phyloP scores from a whole-genome alignment of 202 grass and related monocot genomes.

The Cymbopogon flexuosus region DNA sequence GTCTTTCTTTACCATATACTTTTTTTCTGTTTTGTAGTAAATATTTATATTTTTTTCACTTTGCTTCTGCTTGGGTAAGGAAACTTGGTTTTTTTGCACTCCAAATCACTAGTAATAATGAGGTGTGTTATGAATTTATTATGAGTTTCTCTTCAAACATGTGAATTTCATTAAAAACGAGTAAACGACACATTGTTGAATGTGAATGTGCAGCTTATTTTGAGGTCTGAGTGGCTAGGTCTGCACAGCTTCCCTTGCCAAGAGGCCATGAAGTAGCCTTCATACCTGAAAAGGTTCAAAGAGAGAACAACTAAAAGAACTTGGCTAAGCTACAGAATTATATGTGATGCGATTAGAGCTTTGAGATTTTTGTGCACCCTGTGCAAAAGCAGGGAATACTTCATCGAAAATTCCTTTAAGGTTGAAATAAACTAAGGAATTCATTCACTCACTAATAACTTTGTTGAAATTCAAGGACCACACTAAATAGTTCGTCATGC shows the following conservation, averaged over 20 bases:
- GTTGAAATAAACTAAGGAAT: background rate
- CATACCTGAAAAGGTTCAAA: background rate
- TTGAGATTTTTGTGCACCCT: background rate
- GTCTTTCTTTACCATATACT: slow-evolving; percentile 23
- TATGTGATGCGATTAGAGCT: background rate
- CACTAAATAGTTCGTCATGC: background rate
- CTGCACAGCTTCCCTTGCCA: background rate
- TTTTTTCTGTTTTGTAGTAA: slow-evolving; percentile 21
- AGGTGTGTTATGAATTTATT: background rate
- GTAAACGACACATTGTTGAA: slow-evolving; percentile 1
- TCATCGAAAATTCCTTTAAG: background rate
- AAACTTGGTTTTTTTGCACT: background rate
- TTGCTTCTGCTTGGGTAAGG: background rate
- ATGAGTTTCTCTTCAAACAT: background rate
- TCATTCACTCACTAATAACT: background rate
- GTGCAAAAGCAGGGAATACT: background rate
- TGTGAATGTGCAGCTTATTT: background rate
- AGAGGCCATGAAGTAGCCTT: background rate
- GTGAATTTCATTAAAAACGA: background rate
- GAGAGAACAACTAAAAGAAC: background rate
- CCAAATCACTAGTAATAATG: background rate
- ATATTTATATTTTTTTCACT: slow-evolving; percentile 3
- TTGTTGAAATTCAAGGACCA: background rate
- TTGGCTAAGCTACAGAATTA: background rate
- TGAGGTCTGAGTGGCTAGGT: background rate